Percentiles rank a stretch among this genome's conserved stretches.
Evolutionary conservation across 2,329 filamentous ascomycete genomes (phyloP).

Genomic region (Phaeosphaeriaceae sp.): DNA sequence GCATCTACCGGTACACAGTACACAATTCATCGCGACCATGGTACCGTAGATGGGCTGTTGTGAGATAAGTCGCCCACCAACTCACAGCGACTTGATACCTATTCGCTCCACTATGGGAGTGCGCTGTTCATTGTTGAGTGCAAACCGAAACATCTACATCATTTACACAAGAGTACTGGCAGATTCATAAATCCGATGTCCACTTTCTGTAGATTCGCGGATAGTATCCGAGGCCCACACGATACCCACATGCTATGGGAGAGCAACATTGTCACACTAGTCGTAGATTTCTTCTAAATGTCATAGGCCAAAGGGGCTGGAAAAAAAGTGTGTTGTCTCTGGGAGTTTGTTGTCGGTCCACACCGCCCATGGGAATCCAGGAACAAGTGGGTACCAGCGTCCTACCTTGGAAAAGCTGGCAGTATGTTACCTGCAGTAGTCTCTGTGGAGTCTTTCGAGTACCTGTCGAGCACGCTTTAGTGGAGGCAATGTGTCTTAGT

Average conservation of each 20-base stretch:
- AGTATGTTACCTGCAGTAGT: conserved; percentile 42
- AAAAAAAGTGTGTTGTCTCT: conserved; percentile 32
- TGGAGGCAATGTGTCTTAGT: conserved; percentile 28
- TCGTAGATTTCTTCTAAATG: conserved; percentile 6
- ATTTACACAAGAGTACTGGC: conserved; percentile 14
- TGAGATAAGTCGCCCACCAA: background rate
- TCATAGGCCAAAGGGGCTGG: conserved; percentile 26
- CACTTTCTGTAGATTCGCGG: conserved; percentile 17
- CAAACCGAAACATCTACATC: background rate
- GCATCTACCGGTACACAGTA: no score
- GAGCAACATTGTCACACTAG: background rate
- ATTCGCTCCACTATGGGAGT: conserved; percentile 12
- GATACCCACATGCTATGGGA: conserved; percentile 26
- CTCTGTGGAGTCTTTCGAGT: conserved; percentile 23
- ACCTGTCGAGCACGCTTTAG: conserved; percentile 27
- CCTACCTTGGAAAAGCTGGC: conserved; percentile 14
- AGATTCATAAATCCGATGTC: conserved; percentile 15
- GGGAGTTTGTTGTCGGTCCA: conserved; percentile 32
- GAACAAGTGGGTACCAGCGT: conserved; percentile 34
- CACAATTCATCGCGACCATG: background rate
- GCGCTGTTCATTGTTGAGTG: conserved; percentile 2
- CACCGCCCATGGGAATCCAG: conserved; percentile 36
- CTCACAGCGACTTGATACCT: background rate
- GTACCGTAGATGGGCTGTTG: background rate
- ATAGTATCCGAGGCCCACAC: conserved; percentile 22